phyloP scores from a whole-genome alignment of 352 stramenopile genomes.

The Globisporangium megalacanthum region DNA sequence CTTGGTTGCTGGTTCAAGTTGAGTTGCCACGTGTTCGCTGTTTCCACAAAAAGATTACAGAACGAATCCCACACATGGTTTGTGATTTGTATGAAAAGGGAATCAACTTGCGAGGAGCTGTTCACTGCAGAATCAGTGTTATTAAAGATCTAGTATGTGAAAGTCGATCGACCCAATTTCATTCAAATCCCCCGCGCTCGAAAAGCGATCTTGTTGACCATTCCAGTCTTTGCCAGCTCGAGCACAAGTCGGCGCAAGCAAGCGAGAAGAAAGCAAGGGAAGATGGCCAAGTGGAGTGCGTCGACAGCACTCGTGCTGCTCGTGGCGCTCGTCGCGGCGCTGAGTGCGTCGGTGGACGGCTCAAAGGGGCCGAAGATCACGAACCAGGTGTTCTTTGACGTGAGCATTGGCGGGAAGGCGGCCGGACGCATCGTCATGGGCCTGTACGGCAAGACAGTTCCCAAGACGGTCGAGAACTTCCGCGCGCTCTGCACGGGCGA shows the following conservation, averaged over 20 bases:
- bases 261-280: not conserved
- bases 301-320: conserved; percentile 34
- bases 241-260: not conserved
- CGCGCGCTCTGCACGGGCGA: conserved; percentile 50
- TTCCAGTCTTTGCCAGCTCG: conserved; percentile 1
- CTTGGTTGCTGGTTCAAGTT: too few species aligned
- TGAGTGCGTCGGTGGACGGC: conserved; percentile 14
- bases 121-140: not conserved
- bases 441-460: conserved; percentile 80
- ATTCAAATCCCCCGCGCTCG: not conserved
- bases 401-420: conserved; percentile 89
- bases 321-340: conserved; percentile 21
- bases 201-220: conserved; percentile 1
- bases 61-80: too few species aligned
- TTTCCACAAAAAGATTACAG: too few species aligned
- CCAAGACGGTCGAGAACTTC: conserved; percentile 77
- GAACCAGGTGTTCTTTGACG: conserved; percentile 95
- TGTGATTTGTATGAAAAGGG: too few species aligned
- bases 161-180: not conserved
- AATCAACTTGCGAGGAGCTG: too few species aligned
- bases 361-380: conserved; percentile 73
- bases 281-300: conserved; percentile 56
- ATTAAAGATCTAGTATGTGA: not conserved
- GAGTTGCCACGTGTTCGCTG: too few species aligned
- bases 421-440: conserved; percentile 83